Percentiles rank a stretch among this genome's conserved stretches.
phyloP scores from a whole-genome alignment of 495 filamentous ascomycete genomes.

The Schizothecium vesticola region DNA sequence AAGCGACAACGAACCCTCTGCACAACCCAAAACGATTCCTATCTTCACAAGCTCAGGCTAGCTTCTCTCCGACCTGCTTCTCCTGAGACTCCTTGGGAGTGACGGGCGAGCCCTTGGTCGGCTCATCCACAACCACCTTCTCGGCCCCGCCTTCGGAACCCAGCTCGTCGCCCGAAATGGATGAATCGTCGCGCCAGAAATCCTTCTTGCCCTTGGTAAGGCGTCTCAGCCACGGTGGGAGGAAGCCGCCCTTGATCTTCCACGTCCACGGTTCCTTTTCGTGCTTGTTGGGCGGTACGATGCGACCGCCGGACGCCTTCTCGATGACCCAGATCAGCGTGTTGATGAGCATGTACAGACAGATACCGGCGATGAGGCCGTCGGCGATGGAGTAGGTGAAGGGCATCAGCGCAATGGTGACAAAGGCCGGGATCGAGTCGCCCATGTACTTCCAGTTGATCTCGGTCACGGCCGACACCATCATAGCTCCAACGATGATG shows the following conservation, averaged over 20 bases:
- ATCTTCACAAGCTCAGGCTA: background rate
- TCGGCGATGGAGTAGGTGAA: conserved; percentile 79
- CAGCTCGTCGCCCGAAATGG: conserved; percentile 8
- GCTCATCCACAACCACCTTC: conserved; percentile 8
- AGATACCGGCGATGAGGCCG: conserved; percentile 69
- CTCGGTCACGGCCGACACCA: conserved; percentile 65
- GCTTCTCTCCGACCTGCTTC: background rate
- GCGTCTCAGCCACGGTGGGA: conserved; percentile 64
- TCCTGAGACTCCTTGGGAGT: background rate
- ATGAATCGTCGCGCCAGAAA: conserved; percentile 20
- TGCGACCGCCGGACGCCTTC: conserved; percentile 56
- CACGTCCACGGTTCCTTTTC: conserved; percentile 71
- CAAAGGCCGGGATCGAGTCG: conserved; percentile 72
- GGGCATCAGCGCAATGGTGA: conserved; percentile 79
- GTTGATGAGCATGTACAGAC: conserved; percentile 68
- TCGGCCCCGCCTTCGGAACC: background rate
- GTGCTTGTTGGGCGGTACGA: conserved; percentile 65
- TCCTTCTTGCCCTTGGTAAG: conserved; percentile 53
- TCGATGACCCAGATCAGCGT: conserved; percentile 58
- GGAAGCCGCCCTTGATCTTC: conserved; percentile 58
- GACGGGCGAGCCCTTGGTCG: background rate
- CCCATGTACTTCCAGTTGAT: conserved; percentile 82
- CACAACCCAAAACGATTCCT: background rate
- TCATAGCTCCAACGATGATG: conserved; percentile 74
- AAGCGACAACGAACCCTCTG: background rate